Conservation (phyloP, 2,329 filamentous ascomycete genomes). For the Hypoxylon sp. region DNA sequence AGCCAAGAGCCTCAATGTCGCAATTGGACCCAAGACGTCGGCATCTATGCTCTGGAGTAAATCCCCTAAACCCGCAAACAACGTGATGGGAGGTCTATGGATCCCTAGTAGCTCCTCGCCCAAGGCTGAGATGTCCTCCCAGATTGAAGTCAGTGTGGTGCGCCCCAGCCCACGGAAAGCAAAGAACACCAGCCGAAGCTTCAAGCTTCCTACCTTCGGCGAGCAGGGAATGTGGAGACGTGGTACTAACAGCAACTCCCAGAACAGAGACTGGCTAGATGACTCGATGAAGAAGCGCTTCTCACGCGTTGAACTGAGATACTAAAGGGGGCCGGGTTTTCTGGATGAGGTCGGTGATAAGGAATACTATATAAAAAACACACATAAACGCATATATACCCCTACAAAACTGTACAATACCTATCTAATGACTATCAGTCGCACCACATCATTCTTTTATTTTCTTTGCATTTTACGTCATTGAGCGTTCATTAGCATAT, state of each 20-base stretch:
- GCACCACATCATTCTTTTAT: conserved; percentile 15
- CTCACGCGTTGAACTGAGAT: conserved; percentile 40
- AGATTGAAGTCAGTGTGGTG: neutral
- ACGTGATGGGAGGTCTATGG: conserved; percentile 23
- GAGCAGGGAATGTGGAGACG: conserved; percentile 42
- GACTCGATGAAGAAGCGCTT: conserved; percentile 41
- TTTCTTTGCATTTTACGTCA: conserved; percentile 12
- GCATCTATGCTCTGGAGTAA: conserved; percentile 34
- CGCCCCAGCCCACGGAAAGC: conserved; percentile 8
- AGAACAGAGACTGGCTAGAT: conserved; percentile 41
- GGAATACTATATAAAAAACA: conserved; percentile 16
- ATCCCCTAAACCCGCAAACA: neutral
- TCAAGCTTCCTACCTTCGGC: conserved; percentile 24
- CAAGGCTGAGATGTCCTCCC: neutral
- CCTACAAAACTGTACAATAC: conserved; percentile 26
- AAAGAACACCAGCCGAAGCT: neutral
- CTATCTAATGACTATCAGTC: conserved; percentile 27
- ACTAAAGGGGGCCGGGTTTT: conserved; percentile 27
- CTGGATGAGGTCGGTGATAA: conserved; percentile 6
- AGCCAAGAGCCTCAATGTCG: conserved; percentile 38
- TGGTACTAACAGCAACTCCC: neutral
- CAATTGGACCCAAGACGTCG: conserved; percentile 34
- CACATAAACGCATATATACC: conserved; percentile 24
- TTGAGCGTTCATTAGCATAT: conserved; percentile 11
- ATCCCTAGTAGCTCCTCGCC: neutral